Evolutionary conservation across 768 basidiomycete species (phyloP).

Genomic region (Imleria badia): DNA sequence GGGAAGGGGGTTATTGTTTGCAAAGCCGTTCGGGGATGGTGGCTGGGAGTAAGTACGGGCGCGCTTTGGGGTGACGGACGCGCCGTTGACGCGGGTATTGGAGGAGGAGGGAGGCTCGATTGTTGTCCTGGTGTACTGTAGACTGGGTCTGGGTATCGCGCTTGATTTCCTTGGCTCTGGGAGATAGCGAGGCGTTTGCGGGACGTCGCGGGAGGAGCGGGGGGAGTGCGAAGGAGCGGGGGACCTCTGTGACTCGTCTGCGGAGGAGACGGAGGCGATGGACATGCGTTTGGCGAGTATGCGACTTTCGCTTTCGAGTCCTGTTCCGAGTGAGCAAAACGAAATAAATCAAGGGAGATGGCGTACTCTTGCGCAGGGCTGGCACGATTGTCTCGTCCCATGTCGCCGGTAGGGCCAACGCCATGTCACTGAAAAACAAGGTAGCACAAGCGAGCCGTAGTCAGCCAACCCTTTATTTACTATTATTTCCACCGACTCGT

Average conservation of each 20-base stretch:
- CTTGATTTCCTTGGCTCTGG: conserved; percentile 37
- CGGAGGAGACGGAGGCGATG: conserved; percentile 62
- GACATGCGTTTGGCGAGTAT: conserved; percentile 78
- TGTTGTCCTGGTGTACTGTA: conserved; percentile 37
- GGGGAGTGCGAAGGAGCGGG: conserved; percentile 19
- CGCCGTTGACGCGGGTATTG: conserved; percentile 27
- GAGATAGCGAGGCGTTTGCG: conserved; percentile 15
- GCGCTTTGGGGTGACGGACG: conserved; percentile 43
- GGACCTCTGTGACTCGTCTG: conserved; percentile 41
- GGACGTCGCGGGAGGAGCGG: conserved; percentile 22
- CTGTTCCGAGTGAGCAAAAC: conserved; percentile 38
- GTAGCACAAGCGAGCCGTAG: background rate
- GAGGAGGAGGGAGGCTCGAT: conserved; percentile 24
- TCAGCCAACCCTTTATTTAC: conserved; percentile 4
- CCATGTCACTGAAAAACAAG: conserved; percentile 31
- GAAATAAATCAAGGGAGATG: too few species aligned
- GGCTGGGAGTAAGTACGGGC: conserved; percentile 65
- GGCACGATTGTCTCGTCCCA: conserved; percentile 88
- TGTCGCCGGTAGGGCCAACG: conserved; percentile 46
- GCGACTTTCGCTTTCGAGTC: conserved; percentile 77
- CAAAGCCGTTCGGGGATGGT: conserved; percentile 32
- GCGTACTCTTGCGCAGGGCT: conserved; percentile 71
- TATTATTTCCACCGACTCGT: conserved; percentile 13
- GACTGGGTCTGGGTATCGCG: conserved; percentile 49
- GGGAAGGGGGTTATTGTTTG: conserved; percentile 31